These are phyloP conservation scores for Claviceps pazoutovae DNA, from an alignment of 2,329 filamentous ascomycete genomes.

Conservation along the genomic window DNA sequence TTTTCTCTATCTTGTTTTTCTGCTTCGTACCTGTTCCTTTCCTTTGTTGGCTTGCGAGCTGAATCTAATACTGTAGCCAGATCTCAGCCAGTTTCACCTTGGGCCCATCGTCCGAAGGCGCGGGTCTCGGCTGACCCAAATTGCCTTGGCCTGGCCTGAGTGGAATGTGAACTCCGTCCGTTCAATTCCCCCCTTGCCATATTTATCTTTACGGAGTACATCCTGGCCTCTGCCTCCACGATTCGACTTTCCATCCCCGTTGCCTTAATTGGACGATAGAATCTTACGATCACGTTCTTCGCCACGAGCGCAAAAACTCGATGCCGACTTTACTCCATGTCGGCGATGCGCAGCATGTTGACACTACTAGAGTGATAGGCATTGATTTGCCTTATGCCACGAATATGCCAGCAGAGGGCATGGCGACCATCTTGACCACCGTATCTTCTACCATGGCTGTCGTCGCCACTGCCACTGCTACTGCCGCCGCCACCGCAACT, in stretches of 20 bases:
- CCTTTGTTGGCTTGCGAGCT: no score
- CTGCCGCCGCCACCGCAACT: slow-evolving; percentile 15
- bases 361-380: slow-evolving; percentile 1
- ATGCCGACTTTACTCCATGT: slow-evolving; percentile 2
- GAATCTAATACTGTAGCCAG: no score
- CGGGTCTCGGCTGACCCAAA: no score
- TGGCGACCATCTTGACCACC: slow-evolving; percentile 7
- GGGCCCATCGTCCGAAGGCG: no score
- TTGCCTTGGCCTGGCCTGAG: not conserved
- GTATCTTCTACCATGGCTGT: slow-evolving; percentile 9
- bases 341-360: slow-evolving; percentile 3
- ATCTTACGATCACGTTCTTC: not conserved
- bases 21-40: no score
- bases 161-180: not conserved
- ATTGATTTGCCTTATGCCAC: slow-evolving; percentile 9
- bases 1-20: no score
- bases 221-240: not conserved
- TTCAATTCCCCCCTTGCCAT: not conserved
- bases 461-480: slow-evolving; percentile 15
- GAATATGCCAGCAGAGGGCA: slow-evolving; percentile 2
- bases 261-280: not conserved
- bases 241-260: not conserved
- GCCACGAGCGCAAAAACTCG: not conserved
- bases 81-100: no score
- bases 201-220: no score